Conservation (phyloP, 73 alveolate genomes). For the Paramecium octaurelia region DNA sequence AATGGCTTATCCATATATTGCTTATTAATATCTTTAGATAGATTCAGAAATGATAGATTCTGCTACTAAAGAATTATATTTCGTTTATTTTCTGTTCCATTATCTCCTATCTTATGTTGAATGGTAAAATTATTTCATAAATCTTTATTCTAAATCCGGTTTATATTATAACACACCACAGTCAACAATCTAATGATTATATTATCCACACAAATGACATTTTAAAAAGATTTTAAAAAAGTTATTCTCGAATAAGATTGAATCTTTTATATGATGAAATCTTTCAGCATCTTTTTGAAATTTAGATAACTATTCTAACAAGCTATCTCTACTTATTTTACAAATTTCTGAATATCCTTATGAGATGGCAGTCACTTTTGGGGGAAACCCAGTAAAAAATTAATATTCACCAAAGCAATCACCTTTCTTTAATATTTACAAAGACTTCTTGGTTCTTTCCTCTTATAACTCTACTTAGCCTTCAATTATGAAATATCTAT, state of each 20-base stretch:
- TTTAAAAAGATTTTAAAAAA: neutral
- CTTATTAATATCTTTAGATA: neutral
- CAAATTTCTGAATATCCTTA: neutral
- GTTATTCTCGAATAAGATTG: neutral
- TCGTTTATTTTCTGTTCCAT: neutral
- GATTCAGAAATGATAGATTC: neutral
- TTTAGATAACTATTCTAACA: neutral
- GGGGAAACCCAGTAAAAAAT: slow-evolving; percentile 20
- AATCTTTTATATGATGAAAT: slow-evolving; percentile 17
- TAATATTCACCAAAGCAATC: neutral
- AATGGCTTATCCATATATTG: neutral
- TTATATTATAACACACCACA: neutral
- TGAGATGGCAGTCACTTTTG: neutral
- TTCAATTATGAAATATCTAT: neutral
- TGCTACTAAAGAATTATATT: neutral
- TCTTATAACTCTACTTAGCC: neutral
- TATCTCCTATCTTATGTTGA: neutral
- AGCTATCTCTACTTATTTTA: neutral
- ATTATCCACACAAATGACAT: neutral
- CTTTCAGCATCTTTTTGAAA: neutral
- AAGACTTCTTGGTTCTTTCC: neutral
- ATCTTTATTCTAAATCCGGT: neutral
- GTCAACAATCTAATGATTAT: neutral
- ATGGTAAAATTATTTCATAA: neutral
- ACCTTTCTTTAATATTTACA: neutral